Base-by-base conservation (phyloP, 257 asterid species). In the Ehretia macrophylla region DNA sequence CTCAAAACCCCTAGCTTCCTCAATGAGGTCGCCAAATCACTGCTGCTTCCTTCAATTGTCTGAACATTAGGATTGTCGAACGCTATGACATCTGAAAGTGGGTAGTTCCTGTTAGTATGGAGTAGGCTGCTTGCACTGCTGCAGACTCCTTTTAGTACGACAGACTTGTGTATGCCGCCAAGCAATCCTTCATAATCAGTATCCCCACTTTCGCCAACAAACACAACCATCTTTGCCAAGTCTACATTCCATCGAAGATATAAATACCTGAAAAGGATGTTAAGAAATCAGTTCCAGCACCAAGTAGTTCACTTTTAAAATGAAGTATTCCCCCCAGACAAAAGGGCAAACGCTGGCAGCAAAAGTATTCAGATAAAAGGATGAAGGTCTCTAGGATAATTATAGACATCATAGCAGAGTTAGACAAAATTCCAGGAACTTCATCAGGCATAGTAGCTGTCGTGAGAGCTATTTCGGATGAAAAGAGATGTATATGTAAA, bases 161-260 rank as follows among this genome's bases (percentile, higher is more conserved):
- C 87, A 17, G 94, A 76, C 74, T 86, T 89, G 80, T 85, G 97
- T 32, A 93, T 50, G 1, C 99, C 99, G 8, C 97, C 94, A 3
- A 89, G 93, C 77, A 93, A 42, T 67, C 86, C 92, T 79, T 93
- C 99, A 14, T 89, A 93, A 75, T 93, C 99, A 3, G 99, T 86
- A 75, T 93, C 99, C 38, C 99, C 99, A 64, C 94, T 89, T 79
- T 89, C 99, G 47, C 99, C 99, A 10, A 93, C 90, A 58, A 93
- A 81, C 59, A 93, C 96, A 63, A 86, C 95, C 74, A 85, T 76
- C 51, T 89, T 93, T 1, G 96, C 69, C 77, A 93, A 70, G 63
- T 89, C 97, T 87, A 86, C 86, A 40, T 96, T 96, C 99, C 99
- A 93, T 4, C 99, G 92, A 17, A 93, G 92, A 76, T 79, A 84